These are phyloP conservation scores for Glutinoglossum americanum DNA, from an alignment of 495 filamentous ascomycete genomes.

Conservation along the genomic window DNA sequence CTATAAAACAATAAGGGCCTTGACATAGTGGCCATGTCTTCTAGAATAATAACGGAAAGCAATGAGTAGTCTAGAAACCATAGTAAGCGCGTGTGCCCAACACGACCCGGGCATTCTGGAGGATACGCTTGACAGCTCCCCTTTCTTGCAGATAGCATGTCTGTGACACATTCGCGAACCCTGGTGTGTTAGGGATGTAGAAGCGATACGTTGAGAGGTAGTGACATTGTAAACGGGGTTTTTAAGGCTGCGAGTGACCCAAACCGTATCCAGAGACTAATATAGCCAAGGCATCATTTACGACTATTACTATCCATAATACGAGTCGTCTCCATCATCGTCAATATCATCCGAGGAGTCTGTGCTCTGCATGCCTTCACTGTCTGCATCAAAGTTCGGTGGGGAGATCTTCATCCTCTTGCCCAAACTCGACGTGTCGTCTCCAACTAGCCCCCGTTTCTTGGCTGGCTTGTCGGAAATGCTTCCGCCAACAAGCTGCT, in stretches of 20 bases:
- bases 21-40: no score
- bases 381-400: neutral
- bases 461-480: neutral
- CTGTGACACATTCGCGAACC: neutral
- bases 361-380: neutral
- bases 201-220: no score
- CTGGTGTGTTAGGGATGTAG: neutral
- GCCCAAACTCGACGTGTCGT: neutral
- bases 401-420: neutral
- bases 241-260: neutral
- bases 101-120: neutral
- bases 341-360: neutral
- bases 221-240: neutral
- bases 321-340: neutral
- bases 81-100: neutral
- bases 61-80: neutral
- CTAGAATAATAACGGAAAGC: no score
- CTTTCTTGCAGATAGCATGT: neutral
- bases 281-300: neutral
- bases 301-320: neutral
- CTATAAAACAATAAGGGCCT: no score
- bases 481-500: neutral
- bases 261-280: neutral
- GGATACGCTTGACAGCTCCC: neutral
- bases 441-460: neutral